A percentile compares a stretch with the other conserved stretches of the same genome.
These are phyloP conservation scores for Trametes sp. DNA, from an alignment of 1,284 basidiomycete species.

Conservation along the genomic window DNA sequence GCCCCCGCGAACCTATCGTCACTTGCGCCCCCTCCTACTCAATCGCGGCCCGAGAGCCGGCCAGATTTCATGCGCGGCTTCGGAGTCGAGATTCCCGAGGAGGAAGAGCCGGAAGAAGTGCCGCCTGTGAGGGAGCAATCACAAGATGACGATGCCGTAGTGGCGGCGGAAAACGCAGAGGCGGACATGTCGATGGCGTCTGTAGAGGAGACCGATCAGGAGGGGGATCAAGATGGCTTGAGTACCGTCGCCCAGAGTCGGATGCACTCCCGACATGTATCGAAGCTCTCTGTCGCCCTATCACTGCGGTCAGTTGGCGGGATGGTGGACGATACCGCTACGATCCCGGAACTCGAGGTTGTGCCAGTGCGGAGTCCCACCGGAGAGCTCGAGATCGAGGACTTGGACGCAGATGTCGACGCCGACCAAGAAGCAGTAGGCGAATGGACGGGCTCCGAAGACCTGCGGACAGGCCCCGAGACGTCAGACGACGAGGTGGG, in stretches of 20 bases:
- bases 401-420: slow-evolving; percentile 49
- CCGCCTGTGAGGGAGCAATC: slow-evolving; percentile 39
- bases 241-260: slow-evolving; percentile 58
- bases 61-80: slow-evolving; percentile 81
- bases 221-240: slow-evolving; percentile 47
- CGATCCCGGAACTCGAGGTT: slow-evolving; percentile 26
- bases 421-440: slow-evolving; percentile 56
- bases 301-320: slow-evolving; percentile 71
- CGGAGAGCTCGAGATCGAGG: slow-evolving; percentile 40
- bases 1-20: slow-evolving; percentile 56
- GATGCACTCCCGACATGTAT: slow-evolving; percentile 75
- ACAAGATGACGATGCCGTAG: slow-evolving; percentile 43
- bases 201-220: slow-evolving; percentile 41
- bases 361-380: slow-evolving; percentile 26
- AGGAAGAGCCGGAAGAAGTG: slow-evolving; percentile 46
- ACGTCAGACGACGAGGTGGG: slow-evolving; percentile 71
- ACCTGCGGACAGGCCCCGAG: slow-evolving; percentile 54
- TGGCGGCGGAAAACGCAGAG: slow-evolving; percentile 49
- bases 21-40: slow-evolving; percentile 53
- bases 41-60: slow-evolving; percentile 58
- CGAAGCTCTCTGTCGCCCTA: slow-evolving; percentile 68
- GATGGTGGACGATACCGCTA: slow-evolving; percentile 27
- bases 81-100: slow-evolving; percentile 77
- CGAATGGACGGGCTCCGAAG: slow-evolving; percentile 86
- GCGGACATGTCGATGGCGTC: slow-evolving; percentile 36